Percentiles rank a stretch among this genome's conserved stretches.
Conservation (phyloP, 2,329 filamentous ascomycete species). For the Talaromyces amestolkiae region DNA sequence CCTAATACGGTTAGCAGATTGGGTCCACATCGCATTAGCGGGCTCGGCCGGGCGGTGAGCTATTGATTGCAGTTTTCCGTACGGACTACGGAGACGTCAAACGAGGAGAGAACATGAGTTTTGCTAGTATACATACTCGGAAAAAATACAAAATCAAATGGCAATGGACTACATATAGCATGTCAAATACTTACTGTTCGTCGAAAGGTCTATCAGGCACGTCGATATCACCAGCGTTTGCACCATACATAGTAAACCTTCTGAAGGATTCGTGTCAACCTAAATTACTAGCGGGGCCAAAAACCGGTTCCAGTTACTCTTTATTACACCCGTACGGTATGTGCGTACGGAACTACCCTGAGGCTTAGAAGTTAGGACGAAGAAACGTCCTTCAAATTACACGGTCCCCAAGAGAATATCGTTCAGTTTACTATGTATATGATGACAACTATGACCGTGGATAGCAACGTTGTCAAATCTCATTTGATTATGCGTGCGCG, state of each 20-base stretch:
- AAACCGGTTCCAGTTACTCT: slow-evolving; percentile 6
- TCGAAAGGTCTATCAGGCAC: neutral
- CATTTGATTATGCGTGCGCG: neutral
- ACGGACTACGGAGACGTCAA: neutral
- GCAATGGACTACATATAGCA: too few relatives aligned
- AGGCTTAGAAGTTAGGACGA: neutral
- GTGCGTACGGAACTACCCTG: neutral
- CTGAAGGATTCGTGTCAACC: slow-evolving; percentile 3
- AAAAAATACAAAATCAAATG: too few relatives aligned
- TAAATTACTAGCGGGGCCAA: slow-evolving; percentile 9
- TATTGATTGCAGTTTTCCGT: neutral
- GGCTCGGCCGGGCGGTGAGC: slow-evolving; percentile 4
- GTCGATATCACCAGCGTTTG: neutral
- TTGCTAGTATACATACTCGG: neutral
- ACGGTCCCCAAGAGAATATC: neutral
- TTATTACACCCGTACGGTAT: neutral
- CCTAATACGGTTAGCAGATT: neutral
- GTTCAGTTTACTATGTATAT: too few relatives aligned
- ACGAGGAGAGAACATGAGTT: neutral
- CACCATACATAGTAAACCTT: neutral
- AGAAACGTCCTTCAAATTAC: neutral
- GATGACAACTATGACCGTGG: neutral
- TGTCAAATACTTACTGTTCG: too few relatives aligned
- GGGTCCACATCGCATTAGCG: neutral
- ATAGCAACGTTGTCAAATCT: neutral